phyloP scores from a whole-genome alignment of 495 filamentous ascomycete genomes.

The Lasiosphaeria hispida region DNA sequence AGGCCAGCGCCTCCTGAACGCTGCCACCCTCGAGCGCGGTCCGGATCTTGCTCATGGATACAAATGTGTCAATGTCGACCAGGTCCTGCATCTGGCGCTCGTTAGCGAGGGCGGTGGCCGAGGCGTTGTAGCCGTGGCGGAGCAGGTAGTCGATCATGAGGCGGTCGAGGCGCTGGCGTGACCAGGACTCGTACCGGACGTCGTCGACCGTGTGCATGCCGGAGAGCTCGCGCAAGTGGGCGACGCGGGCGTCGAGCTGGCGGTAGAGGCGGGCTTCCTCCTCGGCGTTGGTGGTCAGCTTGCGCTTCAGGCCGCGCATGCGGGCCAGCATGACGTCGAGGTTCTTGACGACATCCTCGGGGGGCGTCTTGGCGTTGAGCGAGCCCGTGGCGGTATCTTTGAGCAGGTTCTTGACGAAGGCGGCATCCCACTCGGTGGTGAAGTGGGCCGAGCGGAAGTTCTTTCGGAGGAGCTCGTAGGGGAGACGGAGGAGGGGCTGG shows the following conservation, averaged over 20 bases:
- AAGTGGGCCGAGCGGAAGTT: constrained; percentile 90
- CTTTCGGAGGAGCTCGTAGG: constrained; percentile 83
- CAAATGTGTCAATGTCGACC: constrained; percentile 87
- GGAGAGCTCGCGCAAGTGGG: constrained; percentile 76
- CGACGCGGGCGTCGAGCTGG: constrained; percentile 71
- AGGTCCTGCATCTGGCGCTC: constrained; percentile 67
- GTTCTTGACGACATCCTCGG: constrained; percentile 67
- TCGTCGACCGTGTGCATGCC: constrained; percentile 79
- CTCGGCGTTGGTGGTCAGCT: constrained; percentile 71
- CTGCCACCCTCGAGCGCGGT: constrained; percentile 66
- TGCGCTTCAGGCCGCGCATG: constrained; percentile 82
- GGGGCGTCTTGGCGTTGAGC: constrained; percentile 55
- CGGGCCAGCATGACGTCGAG: constrained; percentile 81
- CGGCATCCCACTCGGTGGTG: constrained; percentile 73
- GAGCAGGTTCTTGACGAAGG: constrained; percentile 65
- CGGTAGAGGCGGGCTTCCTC: constrained; percentile 72
- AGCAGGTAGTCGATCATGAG: constrained; percentile 88
- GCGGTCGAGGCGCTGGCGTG: constrained; percentile 72
- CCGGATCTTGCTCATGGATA: constrained; percentile 73
- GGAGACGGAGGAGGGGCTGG: constrained; percentile 89
- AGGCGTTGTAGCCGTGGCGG: constrained; percentile 75
- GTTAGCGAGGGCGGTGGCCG: constrained; percentile 67
- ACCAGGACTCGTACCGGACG: constrained; percentile 93
- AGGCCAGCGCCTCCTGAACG: constrained; percentile 74
- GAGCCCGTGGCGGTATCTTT: constrained; percentile 67